These are phyloP conservation scores for Pelargonium australe DNA, from an alignment of 441 rosid genomes.

Conservation along the genomic window DNA sequence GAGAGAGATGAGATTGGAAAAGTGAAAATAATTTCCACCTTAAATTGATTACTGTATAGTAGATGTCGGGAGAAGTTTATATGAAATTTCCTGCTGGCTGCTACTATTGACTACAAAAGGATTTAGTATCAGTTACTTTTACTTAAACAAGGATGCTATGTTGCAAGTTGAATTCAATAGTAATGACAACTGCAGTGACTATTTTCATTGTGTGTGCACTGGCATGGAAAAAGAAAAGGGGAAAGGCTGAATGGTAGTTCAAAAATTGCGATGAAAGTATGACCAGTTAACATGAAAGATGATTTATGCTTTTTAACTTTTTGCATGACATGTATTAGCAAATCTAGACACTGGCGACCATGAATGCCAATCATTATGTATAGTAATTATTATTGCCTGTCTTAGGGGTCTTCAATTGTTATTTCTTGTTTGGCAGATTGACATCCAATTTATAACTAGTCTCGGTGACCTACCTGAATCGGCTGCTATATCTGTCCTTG, in stretches of 20 bases:
- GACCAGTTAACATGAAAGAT: conserved; percentile 1
- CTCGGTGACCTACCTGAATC: conserved; percentile 9
- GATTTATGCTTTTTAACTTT: background rate
- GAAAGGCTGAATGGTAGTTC: too few relatives aligned
- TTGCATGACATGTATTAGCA: background rate
- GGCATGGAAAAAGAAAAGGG: background rate
- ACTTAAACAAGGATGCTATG: background rate
- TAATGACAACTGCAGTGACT: background rate
- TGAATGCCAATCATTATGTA: background rate
- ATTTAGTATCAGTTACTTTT: background rate
- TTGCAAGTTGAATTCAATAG: background rate
- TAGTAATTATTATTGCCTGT: background rate
- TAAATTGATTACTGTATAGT: background rate
- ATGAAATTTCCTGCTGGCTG: background rate
- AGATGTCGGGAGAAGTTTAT: background rate
- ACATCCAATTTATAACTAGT: conserved; percentile 10
- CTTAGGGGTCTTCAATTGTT: background rate
- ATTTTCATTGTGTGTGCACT: background rate
- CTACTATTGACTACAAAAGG: background rate
- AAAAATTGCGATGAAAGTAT: background rate
- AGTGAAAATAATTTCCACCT: background rate
- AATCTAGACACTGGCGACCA: background rate
- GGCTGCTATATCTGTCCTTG: conserved; percentile 12
- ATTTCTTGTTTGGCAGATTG: conserved; percentile 5
- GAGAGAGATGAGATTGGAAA: background rate